Conservation (phyloP, 1,284 basidiomycete genomes). For the Apiotrichum akiyoshidainum region DNA sequence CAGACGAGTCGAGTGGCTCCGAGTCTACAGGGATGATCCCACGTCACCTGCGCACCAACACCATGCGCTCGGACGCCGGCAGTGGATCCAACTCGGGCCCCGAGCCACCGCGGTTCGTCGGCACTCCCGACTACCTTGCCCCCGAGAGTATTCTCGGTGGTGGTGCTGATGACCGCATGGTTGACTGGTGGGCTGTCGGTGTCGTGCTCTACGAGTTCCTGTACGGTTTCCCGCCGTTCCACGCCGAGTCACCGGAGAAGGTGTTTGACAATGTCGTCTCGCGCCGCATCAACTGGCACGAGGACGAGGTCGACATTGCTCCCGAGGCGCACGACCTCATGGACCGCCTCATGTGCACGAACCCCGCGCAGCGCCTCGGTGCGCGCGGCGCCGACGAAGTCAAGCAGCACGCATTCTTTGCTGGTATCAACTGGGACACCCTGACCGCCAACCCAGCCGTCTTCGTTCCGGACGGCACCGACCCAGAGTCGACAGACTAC, state of each 20-base stretch:
- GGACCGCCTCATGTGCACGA: slow-evolving; percentile 76
- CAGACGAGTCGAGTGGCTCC: slow-evolving; percentile 83
- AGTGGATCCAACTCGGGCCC: slow-evolving; percentile 63
- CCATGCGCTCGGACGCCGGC: slow-evolving; percentile 55
- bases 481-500: slow-evolving; percentile 98
- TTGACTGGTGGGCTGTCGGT: slow-evolving; percentile 99
- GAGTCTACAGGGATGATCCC: slow-evolving; percentile 75
- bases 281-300: slow-evolving; percentile 86
- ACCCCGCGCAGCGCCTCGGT: slow-evolving; percentile 77
- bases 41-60: slow-evolving; percentile 65
- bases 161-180: slow-evolving; percentile 89
- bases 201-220: slow-evolving; percentile 98
- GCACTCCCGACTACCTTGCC: slow-evolving; percentile 94
- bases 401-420: slow-evolving; percentile 86
- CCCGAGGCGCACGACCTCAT: slow-evolving; percentile 88
- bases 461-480: slow-evolving; percentile 91
- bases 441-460: slow-evolving; percentile 83
- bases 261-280: slow-evolving; percentile 99
- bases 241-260: slow-evolving; percentile 91
- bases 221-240: slow-evolving; percentile 95
- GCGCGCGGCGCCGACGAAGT: slow-evolving; percentile 87
- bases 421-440: slow-evolving; percentile 87
- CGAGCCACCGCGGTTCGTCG: slow-evolving; percentile 76
- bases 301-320: slow-evolving; percentile 86
- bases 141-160: slow-evolving; percentile 95